Evolutionary conservation across 1,284 basidiomycete genomes (phyloP), one percentile per base, ranked within the genome.

Genomic region (Trichosporon sp.): DNA sequence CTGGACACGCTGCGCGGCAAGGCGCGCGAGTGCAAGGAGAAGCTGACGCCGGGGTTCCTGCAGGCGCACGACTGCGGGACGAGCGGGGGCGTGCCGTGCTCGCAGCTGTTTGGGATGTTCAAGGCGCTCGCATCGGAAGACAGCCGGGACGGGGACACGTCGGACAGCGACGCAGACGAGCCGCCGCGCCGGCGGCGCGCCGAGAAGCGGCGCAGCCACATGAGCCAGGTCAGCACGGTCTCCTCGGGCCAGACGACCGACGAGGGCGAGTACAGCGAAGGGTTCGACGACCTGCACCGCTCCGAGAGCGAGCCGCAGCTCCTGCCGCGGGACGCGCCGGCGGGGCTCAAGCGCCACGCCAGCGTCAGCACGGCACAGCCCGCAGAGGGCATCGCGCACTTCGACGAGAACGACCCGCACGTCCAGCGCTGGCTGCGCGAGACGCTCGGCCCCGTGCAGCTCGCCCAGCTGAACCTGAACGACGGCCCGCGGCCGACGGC

Each of bases 101-200:
- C 75, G 38, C 75, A 81, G 64, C 66, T 82, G 23, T 81, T 82
- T 65, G 71, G 70, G 34, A 65, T 81, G 38, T 77, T 82, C 74
- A 80, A 80, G 68, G 74, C 75, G 23, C 63, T 81, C 58, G 81
- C 81, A 58, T 23, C 32, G 7, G 65, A 66, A 12, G 38, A 56
- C 1, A 60, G 31, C 9, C 65, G 44, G 13, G 75, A 76, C 4
- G 65, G 66, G 11, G 74, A 74, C 56, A 70, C 64, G 9, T 51
- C 47, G 23, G 77, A 77, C 31, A 25, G 25, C 12, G 68, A 70
- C 9, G 56, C 38, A 12, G 62, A 29, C 29, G 56, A 42, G 42
- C 29, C 56, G 56, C 27, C 56, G 3, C 65, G 23, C 15, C 29
- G 27, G 6, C 56, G 56, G 3, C 2, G 7, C 6, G 12, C 35